Conservation (phyloP, 163 green algal species). For the Picocystis sp. region DNA sequence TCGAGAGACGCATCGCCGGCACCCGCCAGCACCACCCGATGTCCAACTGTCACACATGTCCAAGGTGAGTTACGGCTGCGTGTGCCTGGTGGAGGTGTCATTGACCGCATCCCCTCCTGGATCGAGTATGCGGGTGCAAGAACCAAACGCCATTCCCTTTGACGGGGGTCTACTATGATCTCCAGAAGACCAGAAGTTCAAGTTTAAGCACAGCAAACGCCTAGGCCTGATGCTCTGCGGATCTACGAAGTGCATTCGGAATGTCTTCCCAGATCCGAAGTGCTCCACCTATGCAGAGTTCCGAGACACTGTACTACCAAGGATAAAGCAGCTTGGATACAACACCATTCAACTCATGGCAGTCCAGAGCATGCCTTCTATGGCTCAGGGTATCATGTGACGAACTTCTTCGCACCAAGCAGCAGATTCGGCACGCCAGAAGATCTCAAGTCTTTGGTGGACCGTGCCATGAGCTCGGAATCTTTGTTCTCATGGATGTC, state of each 20-base stretch:
- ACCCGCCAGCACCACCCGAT: too few relatives aligned
- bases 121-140: slow-evolving; percentile 94
- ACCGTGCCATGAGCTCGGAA: slow-evolving; percentile 69
- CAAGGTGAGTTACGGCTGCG: slow-evolving; percentile 70
- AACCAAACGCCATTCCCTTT: slow-evolving; percentile 83
- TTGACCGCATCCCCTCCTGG: slow-evolving; percentile 94
- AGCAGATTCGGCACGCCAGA: slow-evolving; percentile 66
- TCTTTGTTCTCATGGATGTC: slow-evolving; percentile 90
- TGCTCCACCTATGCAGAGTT: slow-evolving; percentile 58
- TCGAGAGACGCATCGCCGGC: slow-evolving; percentile 18
- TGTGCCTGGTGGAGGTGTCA: slow-evolving; percentile 56
- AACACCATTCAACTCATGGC: slow-evolving; percentile 93
- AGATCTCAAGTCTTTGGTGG: slow-evolving; percentile 86
- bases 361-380: slow-evolving; percentile 86
- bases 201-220: slow-evolving; percentile 69
- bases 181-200: slow-evolving; percentile 53
- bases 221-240: slow-evolving; percentile 25
- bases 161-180: slow-evolving; percentile 90
- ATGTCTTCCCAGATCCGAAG: slow-evolving; percentile 63
- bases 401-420: slow-evolving; percentile 71
- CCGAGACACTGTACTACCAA: slow-evolving; percentile 62
- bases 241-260: slow-evolving; percentile 95
- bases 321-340: slow-evolving; percentile 72
- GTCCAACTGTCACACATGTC: too few relatives aligned
- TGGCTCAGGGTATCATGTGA: slow-evolving; percentile 81